Evolutionary conservation across 2,329 filamentous ascomycete genomes (phyloP).

Genomic region (Curvularia spicifera): DNA sequence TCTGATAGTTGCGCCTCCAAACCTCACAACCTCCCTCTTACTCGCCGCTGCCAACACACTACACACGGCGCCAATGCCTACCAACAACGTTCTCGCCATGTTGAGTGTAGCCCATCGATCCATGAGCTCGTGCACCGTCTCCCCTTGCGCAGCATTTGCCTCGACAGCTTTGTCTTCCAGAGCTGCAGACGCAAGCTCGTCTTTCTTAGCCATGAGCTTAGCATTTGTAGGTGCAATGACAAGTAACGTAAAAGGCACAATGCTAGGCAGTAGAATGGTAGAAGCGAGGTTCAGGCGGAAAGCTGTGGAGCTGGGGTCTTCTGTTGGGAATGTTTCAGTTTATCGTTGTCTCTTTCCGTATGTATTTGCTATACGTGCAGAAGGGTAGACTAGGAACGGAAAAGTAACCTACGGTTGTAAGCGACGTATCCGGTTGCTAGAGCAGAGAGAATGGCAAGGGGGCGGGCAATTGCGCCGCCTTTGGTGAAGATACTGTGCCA

Average conservation of each 20-base stretch:
- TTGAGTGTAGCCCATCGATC: constrained; percentile 64
- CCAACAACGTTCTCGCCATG: constrained; percentile 52
- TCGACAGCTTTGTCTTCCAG: constrained; percentile 49
- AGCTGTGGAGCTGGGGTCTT: constrained; percentile 36
- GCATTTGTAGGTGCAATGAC: constrained; percentile 58
- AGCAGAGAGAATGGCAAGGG: constrained; percentile 51
- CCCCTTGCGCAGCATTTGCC: constrained; percentile 48
- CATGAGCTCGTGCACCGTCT: constrained; percentile 60
- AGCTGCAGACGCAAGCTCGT: constrained; percentile 48
- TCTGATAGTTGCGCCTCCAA: constrained; percentile 28
- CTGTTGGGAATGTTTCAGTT: constrained; percentile 19
- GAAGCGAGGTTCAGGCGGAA: constrained; percentile 57
- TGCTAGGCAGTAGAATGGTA: constrained; percentile 53
- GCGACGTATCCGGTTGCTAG: constrained; percentile 57
- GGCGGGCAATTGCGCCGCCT: constrained; percentile 51
- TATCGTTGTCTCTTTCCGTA: constrained; percentile 5
- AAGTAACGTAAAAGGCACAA: constrained; percentile 61
- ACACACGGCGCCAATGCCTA: constrained; percentile 35
- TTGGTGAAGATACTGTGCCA: constrained; percentile 56
- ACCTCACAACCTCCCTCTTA: constrained; percentile 33
- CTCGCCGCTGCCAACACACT: constrained; percentile 37
- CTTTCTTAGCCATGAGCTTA: constrained; percentile 55
- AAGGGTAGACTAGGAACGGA: no score
- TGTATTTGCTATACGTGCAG: not conserved
- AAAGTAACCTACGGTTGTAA: constrained; percentile 44